Evolutionary conservation across 768 basidiomycete species (phyloP).

Genomic region (Paxillus rubicundulus): DNA sequence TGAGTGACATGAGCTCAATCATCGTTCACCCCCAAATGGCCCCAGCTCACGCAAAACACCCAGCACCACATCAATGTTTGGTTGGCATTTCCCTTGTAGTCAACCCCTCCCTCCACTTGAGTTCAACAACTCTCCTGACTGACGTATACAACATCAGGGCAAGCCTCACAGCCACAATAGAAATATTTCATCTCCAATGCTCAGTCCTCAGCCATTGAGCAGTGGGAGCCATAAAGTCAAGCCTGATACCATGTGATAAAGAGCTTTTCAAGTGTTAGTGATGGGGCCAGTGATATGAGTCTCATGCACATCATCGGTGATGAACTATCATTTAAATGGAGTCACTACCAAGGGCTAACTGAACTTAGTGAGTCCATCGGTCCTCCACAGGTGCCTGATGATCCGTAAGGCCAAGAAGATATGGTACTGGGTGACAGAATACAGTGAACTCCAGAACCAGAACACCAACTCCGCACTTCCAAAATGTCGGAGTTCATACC

Average conservation of each 20-base stretch:
- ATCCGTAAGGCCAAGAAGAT: slow-evolving; percentile 17
- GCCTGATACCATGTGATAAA: slow-evolving; percentile 47
- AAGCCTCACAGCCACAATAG: slow-evolving; percentile 4
- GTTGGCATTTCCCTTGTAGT: slow-evolving; percentile 41
- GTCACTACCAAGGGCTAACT: slow-evolving; percentile 25
- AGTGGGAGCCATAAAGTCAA: slow-evolving; percentile 22
- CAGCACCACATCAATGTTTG: slow-evolving; percentile 31
- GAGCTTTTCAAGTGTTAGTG: slow-evolving; percentile 15
- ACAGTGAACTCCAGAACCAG: too few relatives aligned
- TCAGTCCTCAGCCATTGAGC: slow-evolving; percentile 24
- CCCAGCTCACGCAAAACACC: slow-evolving; percentile 16
- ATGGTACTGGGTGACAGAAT: slow-evolving; percentile 18
- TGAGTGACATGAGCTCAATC: not conserved
- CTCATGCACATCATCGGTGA: slow-evolving; percentile 22
- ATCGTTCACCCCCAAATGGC: slow-evolving; percentile 3
- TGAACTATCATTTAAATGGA: slow-evolving; percentile 22
- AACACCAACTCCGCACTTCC: too few relatives aligned
- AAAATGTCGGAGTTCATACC: too few relatives aligned
- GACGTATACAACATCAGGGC: not conserved
- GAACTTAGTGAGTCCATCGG: slow-evolving; percentile 28
- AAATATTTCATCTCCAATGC: slow-evolving; percentile 24
- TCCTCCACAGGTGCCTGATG: slow-evolving; percentile 14
- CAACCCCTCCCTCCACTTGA: slow-evolving; percentile 41
- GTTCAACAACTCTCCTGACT: slow-evolving; percentile 25
- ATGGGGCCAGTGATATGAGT: slow-evolving; percentile 19